Evolutionary conservation across 2,329 filamentous ascomycete genomes (phyloP), one percentile per base, ranked within the genome.

Genomic region (Cytospora schulzeri): DNA sequence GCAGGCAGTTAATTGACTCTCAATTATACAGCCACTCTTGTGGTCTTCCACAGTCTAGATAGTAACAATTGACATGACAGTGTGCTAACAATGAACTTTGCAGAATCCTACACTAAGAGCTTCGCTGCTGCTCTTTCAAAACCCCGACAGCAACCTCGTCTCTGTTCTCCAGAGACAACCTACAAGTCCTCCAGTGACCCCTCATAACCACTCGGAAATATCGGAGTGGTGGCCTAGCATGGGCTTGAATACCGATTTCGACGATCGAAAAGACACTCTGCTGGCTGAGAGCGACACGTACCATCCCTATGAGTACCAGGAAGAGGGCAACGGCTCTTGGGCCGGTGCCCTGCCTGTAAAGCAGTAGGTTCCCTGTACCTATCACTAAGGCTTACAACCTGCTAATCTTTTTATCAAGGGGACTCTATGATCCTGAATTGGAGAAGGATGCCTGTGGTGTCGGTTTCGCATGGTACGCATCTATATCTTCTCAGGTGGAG

Each of bases 371-470:
- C 31, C 22, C n/a, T 28, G 45, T 17, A 19, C 35, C 70, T 73
- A 57, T 22, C 9, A 6, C n/a, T 8, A 19, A 17, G 17, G 24
- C 15, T 17, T 8, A 9, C 38, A 26, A 24, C 48, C 24, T 6
- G 33, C 56, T 67, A 55, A 62, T 6, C 1, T 4, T 33, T 22
- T 1, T 19, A 56, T 3, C 17, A 62, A 85, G 83, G 76, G 95
- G 94, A 85, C 88, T 99, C 59, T 99, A 99, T 77, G 93, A 98
- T 81, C 95, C 95, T 68, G 88, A 89, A 77, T 88, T 96, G 69
- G 95, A 98, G 81, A 98, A 98, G 80, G 95, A 99, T 93, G 93
- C 95, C 71, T 99, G 95, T 76, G 95, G 95, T 91, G 95, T 99
- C 74, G 95, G 95, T 77, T 99, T 99, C 80, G 92, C 94, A 79